Percentiles rank a stretch among this genome's conserved stretches.
These are phyloP conservation scores for Scutellaria galericulata DNA, from an alignment of 257 asterid species.

Conservation along the genomic window DNA sequence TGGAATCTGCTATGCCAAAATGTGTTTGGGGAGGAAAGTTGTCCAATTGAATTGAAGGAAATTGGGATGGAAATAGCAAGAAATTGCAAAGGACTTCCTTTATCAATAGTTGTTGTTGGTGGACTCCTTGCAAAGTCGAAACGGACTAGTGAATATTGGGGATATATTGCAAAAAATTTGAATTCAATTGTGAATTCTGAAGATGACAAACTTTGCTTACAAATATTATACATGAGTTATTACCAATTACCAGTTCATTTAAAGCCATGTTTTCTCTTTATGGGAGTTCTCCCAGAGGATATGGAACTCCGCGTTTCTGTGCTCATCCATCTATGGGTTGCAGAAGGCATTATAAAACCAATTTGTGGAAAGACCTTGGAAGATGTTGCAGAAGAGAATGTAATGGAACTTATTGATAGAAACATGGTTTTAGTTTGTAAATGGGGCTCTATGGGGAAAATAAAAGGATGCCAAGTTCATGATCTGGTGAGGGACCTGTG, in stretches of 20 bases:
- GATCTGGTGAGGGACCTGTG: conserved; percentile 38
- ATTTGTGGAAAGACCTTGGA: conserved; percentile 19
- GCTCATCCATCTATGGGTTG: conserved; percentile 31
- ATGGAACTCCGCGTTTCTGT: neutral
- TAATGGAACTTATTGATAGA: conserved; percentile 28
- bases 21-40: no score
- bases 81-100: no score
- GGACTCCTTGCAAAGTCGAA: no score
- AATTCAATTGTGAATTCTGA: no score
- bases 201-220: no score
- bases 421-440: conserved; percentile 23
- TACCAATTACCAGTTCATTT: neutral
- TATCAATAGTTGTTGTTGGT: no score
- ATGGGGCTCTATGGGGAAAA: neutral
- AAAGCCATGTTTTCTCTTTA: conserved; percentile 27
- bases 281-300: conserved; percentile 26
- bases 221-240: no score
- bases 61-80: no score
- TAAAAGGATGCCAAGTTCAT: conserved; percentile 25
- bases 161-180: no score
- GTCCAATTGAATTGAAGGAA: no score
- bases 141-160: no score
- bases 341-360: conserved; percentile 37
- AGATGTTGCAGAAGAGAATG: conserved; percentile 13
- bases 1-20: no score